Conservation (phyloP, 139 green algal genomes). For the Micractinium sp. region DNA sequence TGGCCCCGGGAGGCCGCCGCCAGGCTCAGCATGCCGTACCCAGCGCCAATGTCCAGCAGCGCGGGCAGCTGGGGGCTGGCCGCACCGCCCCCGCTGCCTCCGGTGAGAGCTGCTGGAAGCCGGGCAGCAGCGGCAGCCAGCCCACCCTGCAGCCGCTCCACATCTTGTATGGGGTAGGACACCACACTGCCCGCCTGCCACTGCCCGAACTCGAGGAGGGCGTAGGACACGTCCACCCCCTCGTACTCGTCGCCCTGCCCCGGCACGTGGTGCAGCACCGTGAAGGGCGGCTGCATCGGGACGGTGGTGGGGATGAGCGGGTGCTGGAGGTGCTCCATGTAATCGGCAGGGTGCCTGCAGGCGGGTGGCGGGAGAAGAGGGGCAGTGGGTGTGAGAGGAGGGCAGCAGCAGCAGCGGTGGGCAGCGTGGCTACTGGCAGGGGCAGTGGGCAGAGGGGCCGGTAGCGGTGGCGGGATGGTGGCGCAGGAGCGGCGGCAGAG, state of each 20-base stretch:
- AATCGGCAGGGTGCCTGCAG: neutral
- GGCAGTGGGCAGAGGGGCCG: no score
- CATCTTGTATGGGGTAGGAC: neutral
- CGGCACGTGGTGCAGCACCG: neutral
- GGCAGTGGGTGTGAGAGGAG: no score
- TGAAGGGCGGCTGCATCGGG: neutral
- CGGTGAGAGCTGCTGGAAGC: neutral
- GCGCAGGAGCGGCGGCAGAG: no score
- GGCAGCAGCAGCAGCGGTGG: no score
- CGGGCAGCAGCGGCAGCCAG: neutral
- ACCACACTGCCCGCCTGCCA: neutral
- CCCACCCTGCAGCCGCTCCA: neutral
- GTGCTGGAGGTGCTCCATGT: neutral
- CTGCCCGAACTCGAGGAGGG: neutral
- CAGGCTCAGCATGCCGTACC: neutral
- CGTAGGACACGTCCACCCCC: neutral
- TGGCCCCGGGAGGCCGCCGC: neutral
- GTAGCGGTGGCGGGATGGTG: no score
- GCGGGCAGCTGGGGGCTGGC: neutral
- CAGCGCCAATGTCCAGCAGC: neutral
- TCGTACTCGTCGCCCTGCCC: neutral
- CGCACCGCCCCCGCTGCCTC: neutral
- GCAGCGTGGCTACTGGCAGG: no score
- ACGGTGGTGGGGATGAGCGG: neutral
- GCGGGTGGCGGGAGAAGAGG: no score